Evolutionary conservation across 371 early-diverging fungal species (phyloP), one percentile per base, ranked within the genome.

Genomic region (Syncephalastrum contaminatum): DNA sequence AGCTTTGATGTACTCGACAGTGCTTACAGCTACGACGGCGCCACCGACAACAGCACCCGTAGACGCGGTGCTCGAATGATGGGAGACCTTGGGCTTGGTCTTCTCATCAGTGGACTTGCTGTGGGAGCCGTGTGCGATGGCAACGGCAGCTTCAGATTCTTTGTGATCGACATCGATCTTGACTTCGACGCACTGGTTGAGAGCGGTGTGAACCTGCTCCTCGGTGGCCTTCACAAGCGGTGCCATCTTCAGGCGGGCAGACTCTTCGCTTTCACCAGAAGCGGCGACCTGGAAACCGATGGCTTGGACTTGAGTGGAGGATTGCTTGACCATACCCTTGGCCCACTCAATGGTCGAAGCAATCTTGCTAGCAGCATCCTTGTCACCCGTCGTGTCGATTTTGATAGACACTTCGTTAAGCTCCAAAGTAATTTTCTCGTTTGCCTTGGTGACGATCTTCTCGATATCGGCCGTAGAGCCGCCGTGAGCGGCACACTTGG

Each of bases 361-460:
- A 19, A 50, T 18, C 12, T 43, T 30, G 2, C 7, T 25, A 6
- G 4, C n/a, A 12, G 54, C 43, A 15, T 27, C 25, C n/a, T 45
- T 36, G n/a, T 45, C n/a, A 18, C 46, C 30, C 2, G 40, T 13
- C 6, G 42, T 10, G 21, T 43, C 13, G 36, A 41, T 24, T 6
- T 50, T 36, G 0, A 36, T 43, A 4, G 43, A 40, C 19, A 25
- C 21, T 3, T n/a, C 40, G 30, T 49, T 43, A 16, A 60, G 39
- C 8, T 54, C 43, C 19, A 40, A 20, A 12, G 43, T 48, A 21
- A 60, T 53, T 5, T 20, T 20, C 13, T 48, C 40, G n/a, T 46
- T 54, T 43, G 69, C 57, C 49, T 66, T 64, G 43, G 60, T 54
- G 50, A 69, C 58, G 53, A 72, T 64, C 12, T 51, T 30, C 22